These are phyloP conservation scores for Talaromyces sp. DNA, from an alignment of 2,329 filamentous ascomycete genomes.

Conservation along the genomic window DNA sequence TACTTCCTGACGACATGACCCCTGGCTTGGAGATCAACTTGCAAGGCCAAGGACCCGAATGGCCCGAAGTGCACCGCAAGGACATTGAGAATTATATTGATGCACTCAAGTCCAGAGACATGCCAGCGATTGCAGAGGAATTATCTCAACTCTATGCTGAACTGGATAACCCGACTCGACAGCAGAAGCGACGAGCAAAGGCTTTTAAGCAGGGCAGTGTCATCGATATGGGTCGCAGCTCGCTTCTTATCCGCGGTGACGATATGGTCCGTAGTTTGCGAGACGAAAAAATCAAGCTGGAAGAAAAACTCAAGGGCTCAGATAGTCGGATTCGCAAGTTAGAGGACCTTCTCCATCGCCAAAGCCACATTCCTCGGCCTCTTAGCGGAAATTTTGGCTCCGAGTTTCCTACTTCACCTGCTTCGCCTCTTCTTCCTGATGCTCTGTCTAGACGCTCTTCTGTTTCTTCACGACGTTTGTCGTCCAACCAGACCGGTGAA, in stretches of 20 bases:
- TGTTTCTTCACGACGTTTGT: constrained; percentile 55
- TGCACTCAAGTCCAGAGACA: constrained; percentile 57
- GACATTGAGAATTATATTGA: constrained; percentile 72
- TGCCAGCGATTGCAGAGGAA: constrained; percentile 63
- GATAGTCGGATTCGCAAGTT: constrained; percentile 85
- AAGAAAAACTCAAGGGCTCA: constrained; percentile 71
- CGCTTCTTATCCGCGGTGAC: constrained; percentile 78
- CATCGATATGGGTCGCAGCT: constrained; percentile 85
- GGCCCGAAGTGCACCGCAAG: constrained; percentile 70
- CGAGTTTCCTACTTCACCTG: constrained; percentile 35
- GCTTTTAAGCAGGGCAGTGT: constrained; percentile 96
- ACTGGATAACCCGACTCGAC: constrained; percentile 73
- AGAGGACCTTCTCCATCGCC: constrained; percentile 86
- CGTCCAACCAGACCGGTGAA: constrained; percentile 53
- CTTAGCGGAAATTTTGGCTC: constrained; percentile 45
- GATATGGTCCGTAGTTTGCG: constrained; percentile 72
- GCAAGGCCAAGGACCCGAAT: constrained; percentile 69
- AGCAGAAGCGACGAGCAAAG: constrained; percentile 79
- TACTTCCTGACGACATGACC: constrained; percentile 60
- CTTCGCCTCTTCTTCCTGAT: constrained; percentile 36
- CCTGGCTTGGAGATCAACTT: constrained; percentile 80
- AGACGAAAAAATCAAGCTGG: constrained; percentile 71
- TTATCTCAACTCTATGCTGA: constrained; percentile 72
- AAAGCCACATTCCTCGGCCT: constrained; percentile 54
- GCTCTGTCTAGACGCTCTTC: constrained; percentile 52